Percentiles rank a stretch among this genome's conserved stretches.
Evolutionary conservation across 495 filamentous ascomycete genomes (phyloP).

Genomic region (Aspergillus steynii): DNA sequence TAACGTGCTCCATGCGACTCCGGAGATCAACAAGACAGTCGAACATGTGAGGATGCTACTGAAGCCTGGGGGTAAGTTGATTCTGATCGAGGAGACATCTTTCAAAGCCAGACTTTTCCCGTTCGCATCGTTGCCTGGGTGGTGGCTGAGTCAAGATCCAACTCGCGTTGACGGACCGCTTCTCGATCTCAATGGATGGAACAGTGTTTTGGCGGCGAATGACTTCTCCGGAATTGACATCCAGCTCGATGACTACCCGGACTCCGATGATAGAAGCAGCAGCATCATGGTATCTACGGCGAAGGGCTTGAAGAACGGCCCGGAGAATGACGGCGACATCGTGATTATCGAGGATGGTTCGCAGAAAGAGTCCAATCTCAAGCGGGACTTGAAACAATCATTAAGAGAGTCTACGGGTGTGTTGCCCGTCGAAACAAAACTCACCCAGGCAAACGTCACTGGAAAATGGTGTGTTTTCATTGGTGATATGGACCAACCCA

Average conservation of each 20-base stretch:
- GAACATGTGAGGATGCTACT: conserved; percentile 7
- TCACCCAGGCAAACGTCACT: conserved; percentile 17
- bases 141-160: conserved; percentile 30
- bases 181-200: background rate
- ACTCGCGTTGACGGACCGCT: background rate
- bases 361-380: background rate
- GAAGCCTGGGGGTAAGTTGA: conserved; percentile 25
- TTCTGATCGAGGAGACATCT: conserved; percentile 34
- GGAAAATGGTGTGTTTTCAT: conserved; percentile 40
- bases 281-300: conserved; percentile 3
- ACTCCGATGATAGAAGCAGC: background rate
- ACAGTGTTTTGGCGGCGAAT: background rate
- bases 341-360: background rate
- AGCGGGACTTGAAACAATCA: conserved; percentile 10
- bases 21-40: conserved; percentile 1
- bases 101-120: conserved; percentile 26
- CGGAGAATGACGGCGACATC: background rate
- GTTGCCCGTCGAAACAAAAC: conserved; percentile 14
- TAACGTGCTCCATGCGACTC: conserved; percentile 18
- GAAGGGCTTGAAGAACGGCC: background rate
- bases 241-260: conserved; percentile 1
- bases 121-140: conserved; percentile 31
- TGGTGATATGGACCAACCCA: conserved; percentile 22
- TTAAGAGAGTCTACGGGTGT: conserved; percentile 15
- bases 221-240: conserved; percentile 1